Evolutionary conservation across 2,329 filamentous ascomycete genomes (phyloP).

Genomic region (Hypoxylon sp.): DNA sequence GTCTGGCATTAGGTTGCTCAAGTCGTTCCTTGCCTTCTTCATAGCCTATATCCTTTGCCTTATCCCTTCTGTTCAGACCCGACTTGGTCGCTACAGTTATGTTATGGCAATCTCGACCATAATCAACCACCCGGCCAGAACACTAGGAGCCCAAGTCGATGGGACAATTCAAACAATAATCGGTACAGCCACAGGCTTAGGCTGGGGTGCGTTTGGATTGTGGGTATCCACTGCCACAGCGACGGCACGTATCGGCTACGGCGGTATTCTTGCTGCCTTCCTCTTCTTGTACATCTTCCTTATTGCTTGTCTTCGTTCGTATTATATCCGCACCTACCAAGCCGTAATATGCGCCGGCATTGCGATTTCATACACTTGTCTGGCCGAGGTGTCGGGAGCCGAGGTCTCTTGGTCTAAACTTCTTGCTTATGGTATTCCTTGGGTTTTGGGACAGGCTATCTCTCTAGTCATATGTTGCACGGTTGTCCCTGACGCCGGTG

Average conservation of each 20-base stretch:
- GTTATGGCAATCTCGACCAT: slow-evolving; percentile 69
- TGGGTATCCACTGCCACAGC: slow-evolving; percentile 66
- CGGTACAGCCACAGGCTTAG: slow-evolving; percentile 66
- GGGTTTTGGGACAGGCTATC: slow-evolving; percentile 67
- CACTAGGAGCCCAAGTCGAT: slow-evolving; percentile 69
- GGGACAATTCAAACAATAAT: slow-evolving; percentile 66
- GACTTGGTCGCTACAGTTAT: slow-evolving; percentile 67
- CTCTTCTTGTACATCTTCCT: slow-evolving; percentile 65
- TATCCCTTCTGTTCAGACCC: slow-evolving; percentile 61
- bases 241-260: slow-evolving; percentile 62
- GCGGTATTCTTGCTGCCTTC: slow-evolving; percentile 68
- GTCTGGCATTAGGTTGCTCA: slow-evolving; percentile 64
- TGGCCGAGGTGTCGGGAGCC: slow-evolving; percentile 62
- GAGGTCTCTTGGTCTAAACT: slow-evolving; percentile 64
- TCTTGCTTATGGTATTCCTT: slow-evolving; percentile 67
- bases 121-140: slow-evolving; percentile 69
- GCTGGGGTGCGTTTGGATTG: slow-evolving; percentile 67
- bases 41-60: slow-evolving; percentile 69
- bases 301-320: slow-evolving; percentile 67
- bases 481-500: slow-evolving; percentile 68
- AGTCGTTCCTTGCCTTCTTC: slow-evolving; percentile 69
- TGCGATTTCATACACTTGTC: slow-evolving; percentile 65
- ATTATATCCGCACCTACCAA: slow-evolving; percentile 69
- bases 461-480: slow-evolving; percentile 62
- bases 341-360: slow-evolving; percentile 67